These are phyloP conservation scores for Rhododendron williamsianum DNA, from an alignment of 148 eudicot species.

Conservation along the genomic window DNA sequence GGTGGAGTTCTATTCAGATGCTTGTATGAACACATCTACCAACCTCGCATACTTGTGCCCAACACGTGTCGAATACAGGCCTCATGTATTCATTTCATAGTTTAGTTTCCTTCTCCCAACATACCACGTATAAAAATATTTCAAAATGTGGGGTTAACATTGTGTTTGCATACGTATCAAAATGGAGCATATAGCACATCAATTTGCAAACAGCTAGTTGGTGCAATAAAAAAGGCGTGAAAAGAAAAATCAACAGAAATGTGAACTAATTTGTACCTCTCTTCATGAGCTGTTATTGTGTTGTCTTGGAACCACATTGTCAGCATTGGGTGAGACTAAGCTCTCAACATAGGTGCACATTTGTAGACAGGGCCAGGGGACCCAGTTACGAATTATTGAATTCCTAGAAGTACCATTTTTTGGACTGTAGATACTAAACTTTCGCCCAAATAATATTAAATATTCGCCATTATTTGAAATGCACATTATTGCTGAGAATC, in stretches of 20 bases:
- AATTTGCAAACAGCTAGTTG: not conserved
- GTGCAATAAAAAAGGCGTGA: not conserved
- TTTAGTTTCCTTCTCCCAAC: not conserved
- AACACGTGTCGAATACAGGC: not conserved
- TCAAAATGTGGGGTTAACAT: not conserved
- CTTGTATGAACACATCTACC: not conserved
- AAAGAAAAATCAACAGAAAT: not conserved
- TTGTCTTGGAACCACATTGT: not conserved
- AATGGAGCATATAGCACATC: not conserved
- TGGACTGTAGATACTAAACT: slow-evolving; percentile 2
- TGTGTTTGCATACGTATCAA: not conserved
- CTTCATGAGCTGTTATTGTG: not conserved
- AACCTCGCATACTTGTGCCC: not conserved
- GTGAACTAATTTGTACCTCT: not conserved
- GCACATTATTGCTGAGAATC: slow-evolving; percentile 10
- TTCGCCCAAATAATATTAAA: slow-evolving; percentile 10
- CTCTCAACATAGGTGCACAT: slow-evolving; percentile 22
- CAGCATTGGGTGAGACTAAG: slow-evolving; percentile 16
- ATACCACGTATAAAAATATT: not conserved
- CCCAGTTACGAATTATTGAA: not conserved
- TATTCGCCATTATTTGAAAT: slow-evolving; percentile 19
- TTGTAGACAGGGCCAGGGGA: slow-evolving; percentile 10
- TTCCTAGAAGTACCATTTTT: slow-evolving; percentile 7
- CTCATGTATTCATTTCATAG: not conserved
- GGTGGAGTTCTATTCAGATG: not conserved